Evolutionary conservation across 805 yeast genomes (phyloP).

Genomic region (Priceomyces medius): DNA sequence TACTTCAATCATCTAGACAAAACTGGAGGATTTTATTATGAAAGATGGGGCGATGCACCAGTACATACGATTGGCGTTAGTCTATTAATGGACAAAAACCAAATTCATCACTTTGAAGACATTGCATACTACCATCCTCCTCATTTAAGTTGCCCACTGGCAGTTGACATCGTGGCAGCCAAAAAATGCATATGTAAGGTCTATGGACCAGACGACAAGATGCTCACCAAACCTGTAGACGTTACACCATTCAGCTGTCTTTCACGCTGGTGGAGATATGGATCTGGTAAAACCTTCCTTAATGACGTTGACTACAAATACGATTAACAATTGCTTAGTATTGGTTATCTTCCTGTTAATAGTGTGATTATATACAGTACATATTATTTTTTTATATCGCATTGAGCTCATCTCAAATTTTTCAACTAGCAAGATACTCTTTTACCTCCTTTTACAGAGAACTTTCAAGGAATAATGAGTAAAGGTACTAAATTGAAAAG

Average conservation of each 20-base stretch:
- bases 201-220: constrained; percentile 13
- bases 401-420: constrained; percentile 4
- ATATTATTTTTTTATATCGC: not conserved
- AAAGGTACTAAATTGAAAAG: constrained; percentile 28
- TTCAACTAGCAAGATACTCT: not conserved
- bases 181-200: constrained; percentile 40
- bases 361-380: not conserved
- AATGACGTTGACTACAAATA: constrained; percentile 36
- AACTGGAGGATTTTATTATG: constrained; percentile 55
- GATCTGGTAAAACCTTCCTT: constrained; percentile 58
- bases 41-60: constrained; percentile 61
- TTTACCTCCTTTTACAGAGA: not conserved
- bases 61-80: constrained; percentile 41
- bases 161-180: constrained; percentile 28
- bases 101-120: constrained; percentile 46
- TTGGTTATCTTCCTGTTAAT: constrained; percentile 1
- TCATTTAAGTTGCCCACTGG: constrained; percentile 40
- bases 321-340: constrained; percentile 2
- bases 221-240: constrained; percentile 33
- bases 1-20: constrained; percentile 48
- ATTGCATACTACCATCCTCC: constrained; percentile 46
- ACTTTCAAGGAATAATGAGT: constrained; percentile 22
- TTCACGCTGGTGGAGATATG: constrained; percentile 73
- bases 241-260: constrained; percentile 62
- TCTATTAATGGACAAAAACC: constrained; percentile 33